These are phyloP conservation scores for Hypoxylon cercidicola DNA, from an alignment of 495 filamentous ascomycete genomes.

Conservation along the genomic window DNA sequence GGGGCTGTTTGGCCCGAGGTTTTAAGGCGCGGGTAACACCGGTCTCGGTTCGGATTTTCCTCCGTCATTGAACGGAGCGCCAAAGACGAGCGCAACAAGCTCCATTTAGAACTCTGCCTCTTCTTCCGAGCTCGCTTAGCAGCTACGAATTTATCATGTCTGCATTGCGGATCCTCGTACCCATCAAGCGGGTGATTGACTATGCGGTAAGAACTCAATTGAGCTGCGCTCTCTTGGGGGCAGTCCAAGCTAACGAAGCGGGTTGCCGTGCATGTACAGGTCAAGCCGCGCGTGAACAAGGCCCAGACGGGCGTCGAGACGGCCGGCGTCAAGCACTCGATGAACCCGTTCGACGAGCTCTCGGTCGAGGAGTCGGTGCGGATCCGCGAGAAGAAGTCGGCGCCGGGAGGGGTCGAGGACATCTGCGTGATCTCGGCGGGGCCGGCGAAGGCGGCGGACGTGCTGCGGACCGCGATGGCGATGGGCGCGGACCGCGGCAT, in stretches of 20 bases:
- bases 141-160: conserved; percentile 67
- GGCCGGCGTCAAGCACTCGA: conserved; percentile 89
- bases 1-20: conserved; percentile 33
- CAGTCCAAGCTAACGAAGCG: too few relatives aligned
- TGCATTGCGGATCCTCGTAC: conserved; percentile 89
- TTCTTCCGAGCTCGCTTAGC: conserved; percentile 13
- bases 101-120: conserved; percentile 5
- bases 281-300: conserved; percentile 98
- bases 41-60: conserved; percentile 45
- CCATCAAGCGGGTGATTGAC: conserved; percentile 98
- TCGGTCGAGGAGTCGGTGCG: conserved; percentile 95
- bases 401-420: conserved; percentile 74
- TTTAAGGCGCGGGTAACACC: conserved; percentile 43
- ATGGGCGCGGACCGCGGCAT: conserved; percentile 96
- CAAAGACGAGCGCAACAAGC: conserved; percentile 23
- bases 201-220: conserved; percentile 79
- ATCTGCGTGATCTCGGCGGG: conserved; percentile 91
- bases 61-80: conserved; percentile 41
- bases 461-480: conserved; percentile 94
- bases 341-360: conserved; percentile 99
- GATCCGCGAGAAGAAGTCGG: conserved; percentile 80
- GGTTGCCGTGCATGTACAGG: conserved; percentile 60
- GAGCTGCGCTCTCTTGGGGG: neutral
- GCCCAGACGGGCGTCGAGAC: conserved; percentile 93
- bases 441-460: conserved; percentile 84